Evolutionary conservation across 306 rosid species (phyloP), one percentile per base, ranked within the genome.

Genomic region (Cicer judaicum): DNA sequence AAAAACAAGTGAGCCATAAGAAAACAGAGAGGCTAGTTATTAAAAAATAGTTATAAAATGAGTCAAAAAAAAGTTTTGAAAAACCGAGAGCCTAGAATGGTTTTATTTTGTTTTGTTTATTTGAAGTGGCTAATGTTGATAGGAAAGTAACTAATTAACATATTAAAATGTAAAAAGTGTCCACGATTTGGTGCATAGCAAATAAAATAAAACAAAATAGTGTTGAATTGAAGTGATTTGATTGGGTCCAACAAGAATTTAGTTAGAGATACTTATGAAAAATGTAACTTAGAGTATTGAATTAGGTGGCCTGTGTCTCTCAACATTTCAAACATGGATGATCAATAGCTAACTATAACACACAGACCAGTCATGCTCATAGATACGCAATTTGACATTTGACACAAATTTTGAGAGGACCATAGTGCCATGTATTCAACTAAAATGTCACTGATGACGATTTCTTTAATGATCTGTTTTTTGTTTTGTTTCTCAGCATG

Each of bases 241-340:
- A 87, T 85, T 78, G 86, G 85, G 77, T 66, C 69, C 47, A 86
- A 82, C 91, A 70, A 73, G 86, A 84, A 78, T 88, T 84, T 61
- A 81, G 86, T 88, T 86, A 82, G 82, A 83, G 80, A 74, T 74
- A 77, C 73, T 82, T 39, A 82, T 79, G 74, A 69, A 69, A 64
- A 78, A 48, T 60, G 70, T 15, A 77, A 54, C 50, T 24, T 60
- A 60, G 4, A 60, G 78, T 44, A 44, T 72, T 78, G n/a, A 82
- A 75, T 80, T 85, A 87, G 91, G 85, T 84, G 81, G 84, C 80
- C 84, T 21, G 74, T 87, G 74, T 87, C 88, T 66, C 65, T 15
- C 44, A 62, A 70, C 19, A 81, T 64, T 70, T 81, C 78, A 81
- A 79, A 67, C 80, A 64, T 73, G 78, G 83, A 84, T 68, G 63